phyloP scores from a whole-genome alignment of 1,284 basidiomycete species.

The Microbotryum lychnidis-dioicae region DNA sequence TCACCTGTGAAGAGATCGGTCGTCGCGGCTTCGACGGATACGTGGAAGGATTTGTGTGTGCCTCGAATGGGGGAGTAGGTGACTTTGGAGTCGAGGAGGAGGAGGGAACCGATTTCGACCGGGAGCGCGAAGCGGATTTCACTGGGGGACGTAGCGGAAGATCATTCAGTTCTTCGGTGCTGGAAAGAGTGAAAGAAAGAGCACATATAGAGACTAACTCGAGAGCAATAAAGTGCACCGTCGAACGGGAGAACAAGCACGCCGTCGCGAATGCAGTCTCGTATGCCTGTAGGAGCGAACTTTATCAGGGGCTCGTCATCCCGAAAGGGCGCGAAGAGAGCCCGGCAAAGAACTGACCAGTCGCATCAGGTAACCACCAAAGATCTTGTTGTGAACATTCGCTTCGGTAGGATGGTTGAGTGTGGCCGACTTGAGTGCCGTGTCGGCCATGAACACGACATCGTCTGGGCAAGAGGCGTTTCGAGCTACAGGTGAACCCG shows the following conservation, averaged over 20 bases:
- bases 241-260: constrained; percentile 36
- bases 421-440: constrained; percentile 25
- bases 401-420: constrained; percentile 34
- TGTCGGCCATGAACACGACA: constrained; percentile 34
- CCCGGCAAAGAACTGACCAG: neutral
- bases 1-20: constrained; percentile 25
- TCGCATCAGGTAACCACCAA: constrained; percentile 30
- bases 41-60: constrained; percentile 20
- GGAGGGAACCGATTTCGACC: constrained; percentile 30
- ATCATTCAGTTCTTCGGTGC: neutral
- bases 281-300: constrained; percentile 37
- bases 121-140: constrained; percentile 33
- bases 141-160: constrained; percentile 1
- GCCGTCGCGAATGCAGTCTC: constrained; percentile 40
- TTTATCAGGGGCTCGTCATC: constrained; percentile 7
- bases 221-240: constrained; percentile 40
- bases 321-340: neutral
- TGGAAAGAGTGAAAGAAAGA: neutral
- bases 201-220: constrained; percentile 25
- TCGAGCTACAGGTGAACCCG: constrained; percentile 3
- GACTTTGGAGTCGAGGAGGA: constrained; percentile 26
- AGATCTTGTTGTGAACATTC: constrained; percentile 28
- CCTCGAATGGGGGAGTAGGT: constrained; percentile 25
- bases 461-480: constrained; percentile 17
- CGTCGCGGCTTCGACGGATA: constrained; percentile 21